phyloP scores from a whole-genome alignment of 768 basidiomycete genomes.

The Termitomyces sp. region DNA sequence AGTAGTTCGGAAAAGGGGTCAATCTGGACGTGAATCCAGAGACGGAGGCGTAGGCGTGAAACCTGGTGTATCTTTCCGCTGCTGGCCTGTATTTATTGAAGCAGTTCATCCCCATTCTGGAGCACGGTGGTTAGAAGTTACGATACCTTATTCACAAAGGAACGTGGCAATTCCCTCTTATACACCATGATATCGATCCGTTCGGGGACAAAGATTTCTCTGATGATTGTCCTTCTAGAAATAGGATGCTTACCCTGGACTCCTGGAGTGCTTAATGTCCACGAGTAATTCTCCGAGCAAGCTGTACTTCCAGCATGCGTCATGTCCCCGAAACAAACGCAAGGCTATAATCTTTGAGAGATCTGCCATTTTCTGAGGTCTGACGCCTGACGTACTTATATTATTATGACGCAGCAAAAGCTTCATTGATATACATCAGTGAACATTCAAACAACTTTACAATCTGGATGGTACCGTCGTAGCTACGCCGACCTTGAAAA shows the following conservation, averaged over 20 bases:
- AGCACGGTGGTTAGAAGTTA: not conserved
- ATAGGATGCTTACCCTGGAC: not conserved
- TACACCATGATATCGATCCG: not conserved
- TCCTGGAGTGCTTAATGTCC: not conserved
- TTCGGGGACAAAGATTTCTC: not conserved
- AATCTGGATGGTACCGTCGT: not conserved
- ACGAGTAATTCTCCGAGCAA: not conserved
- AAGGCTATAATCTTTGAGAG: not conserved
- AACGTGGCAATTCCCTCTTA: not conserved
- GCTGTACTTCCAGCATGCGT: not conserved
- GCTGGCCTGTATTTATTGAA: conserved; percentile 5
- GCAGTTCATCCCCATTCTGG: conserved; percentile 2
- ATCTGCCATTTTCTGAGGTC: too few relatives aligned
- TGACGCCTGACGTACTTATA: too few relatives aligned
- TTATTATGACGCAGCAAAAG: too few relatives aligned
- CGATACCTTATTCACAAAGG: not conserved
- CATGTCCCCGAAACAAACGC: not conserved
- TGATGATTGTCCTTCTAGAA: too few relatives aligned
- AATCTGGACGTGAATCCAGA: conserved; percentile 5
- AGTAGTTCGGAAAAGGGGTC: not conserved
- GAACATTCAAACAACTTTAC: not conserved
- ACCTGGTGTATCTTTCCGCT: not conserved
- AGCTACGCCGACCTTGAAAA: not conserved
- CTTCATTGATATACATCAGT: not conserved
- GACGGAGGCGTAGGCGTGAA: conserved; percentile 1